Conservation (phyloP, 1,284 basidiomycete species). For the Polyporus tsugae region DNA sequence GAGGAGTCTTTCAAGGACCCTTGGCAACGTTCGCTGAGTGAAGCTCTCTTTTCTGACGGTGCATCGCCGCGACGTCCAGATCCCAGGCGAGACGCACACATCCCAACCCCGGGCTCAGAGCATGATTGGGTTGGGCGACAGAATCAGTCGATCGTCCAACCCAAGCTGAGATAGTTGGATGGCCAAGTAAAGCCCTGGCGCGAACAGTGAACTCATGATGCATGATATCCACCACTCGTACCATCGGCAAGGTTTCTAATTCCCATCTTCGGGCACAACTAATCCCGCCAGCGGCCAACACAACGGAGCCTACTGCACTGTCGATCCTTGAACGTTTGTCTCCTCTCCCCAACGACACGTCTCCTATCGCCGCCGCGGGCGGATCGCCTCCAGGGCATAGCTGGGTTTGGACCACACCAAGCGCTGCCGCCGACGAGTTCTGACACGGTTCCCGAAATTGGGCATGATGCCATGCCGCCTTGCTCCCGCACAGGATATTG, state of each 20-base stretch:
- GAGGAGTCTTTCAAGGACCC: not conserved
- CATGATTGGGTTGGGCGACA: not conserved
- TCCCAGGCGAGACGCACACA: not conserved
- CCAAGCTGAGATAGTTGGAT: not conserved
- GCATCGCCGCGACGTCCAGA: constrained; percentile 1
- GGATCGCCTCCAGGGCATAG: not conserved
- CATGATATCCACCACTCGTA: not conserved
- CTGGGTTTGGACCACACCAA: not conserved
- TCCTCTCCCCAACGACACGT: not conserved
- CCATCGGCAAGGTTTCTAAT: not conserved
- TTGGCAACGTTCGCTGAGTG: constrained; percentile 1
- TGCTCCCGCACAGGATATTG: not conserved
- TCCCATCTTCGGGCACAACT: not conserved
- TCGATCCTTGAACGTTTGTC: not conserved
- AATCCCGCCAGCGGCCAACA: not conserved
- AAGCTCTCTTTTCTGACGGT: not conserved
- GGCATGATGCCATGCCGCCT: not conserved
- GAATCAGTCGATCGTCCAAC: not conserved
- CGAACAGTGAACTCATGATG: not conserved
- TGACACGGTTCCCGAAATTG: not conserved
- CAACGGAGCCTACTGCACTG: not conserved
- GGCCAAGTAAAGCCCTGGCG: not conserved
- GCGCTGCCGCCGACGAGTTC: not conserved
- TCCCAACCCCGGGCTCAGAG: not conserved
- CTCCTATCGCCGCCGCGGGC: constrained; percentile 2